Evolutionary conservation across 352 stramenopile species (phyloP).

Genomic region (Phytophthora agathidicida): DNA sequence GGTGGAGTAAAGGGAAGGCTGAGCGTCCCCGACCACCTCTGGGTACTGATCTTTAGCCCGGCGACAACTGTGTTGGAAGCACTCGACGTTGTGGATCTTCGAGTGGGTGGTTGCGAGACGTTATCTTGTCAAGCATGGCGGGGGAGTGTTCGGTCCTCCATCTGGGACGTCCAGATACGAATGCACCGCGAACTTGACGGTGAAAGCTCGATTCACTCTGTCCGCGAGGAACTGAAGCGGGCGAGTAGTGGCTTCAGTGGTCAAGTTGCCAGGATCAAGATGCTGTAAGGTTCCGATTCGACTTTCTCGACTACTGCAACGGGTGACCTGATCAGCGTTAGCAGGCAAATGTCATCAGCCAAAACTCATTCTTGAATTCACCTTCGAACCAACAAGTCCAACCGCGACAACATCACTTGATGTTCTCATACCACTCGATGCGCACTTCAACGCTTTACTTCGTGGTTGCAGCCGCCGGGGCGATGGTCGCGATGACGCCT

Average conservation of each 20-base stretch:
- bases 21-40: background rate
- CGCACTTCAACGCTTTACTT: slow-evolving; percentile 15
- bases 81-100: slow-evolving; percentile 14
- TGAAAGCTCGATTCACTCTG: slow-evolving; percentile 27
- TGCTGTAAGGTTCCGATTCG: background rate
- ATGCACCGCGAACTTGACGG: slow-evolving; percentile 16
- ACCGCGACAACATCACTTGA: slow-evolving; percentile 9
- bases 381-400: slow-evolving; percentile 21
- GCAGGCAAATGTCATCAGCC: background rate
- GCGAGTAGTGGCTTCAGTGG: slow-evolving; percentile 18
- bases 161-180: slow-evolving; percentile 26
- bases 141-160: slow-evolving; percentile 27
- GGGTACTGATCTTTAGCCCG: slow-evolving; percentile 5
- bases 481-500: background rate
- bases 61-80: slow-evolving; percentile 18
- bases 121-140: slow-evolving; percentile 1
- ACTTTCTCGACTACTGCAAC: background rate
- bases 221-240: slow-evolving; percentile 6
- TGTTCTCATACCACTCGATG: slow-evolving; percentile 19
- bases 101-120: slow-evolving; percentile 4
- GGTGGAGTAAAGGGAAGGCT: slow-evolving; percentile 18
- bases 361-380: slow-evolving; percentile 28
- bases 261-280: slow-evolving; percentile 4
- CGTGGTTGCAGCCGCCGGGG: background rate
- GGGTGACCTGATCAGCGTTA: background rate